Evolutionary conservation across 2,329 filamentous ascomycete genomes (phyloP), one percentile per base, ranked within the genome.

Genomic region (Fonsecaea pugnacius): DNA sequence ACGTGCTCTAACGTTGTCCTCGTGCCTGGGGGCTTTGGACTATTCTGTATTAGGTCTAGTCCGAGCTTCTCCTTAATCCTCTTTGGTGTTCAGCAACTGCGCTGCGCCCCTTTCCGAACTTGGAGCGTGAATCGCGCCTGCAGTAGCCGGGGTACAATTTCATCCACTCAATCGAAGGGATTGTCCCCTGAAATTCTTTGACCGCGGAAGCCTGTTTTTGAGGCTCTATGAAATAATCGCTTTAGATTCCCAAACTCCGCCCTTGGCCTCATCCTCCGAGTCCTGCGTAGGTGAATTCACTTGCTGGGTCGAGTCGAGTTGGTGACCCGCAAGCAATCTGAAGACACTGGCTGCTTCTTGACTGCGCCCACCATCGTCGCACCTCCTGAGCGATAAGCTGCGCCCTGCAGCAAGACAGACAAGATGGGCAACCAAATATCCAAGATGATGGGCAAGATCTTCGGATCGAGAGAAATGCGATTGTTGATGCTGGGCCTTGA

Each of bases 381-480:
- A 24, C 9, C 43, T 10, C 14, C 46, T 50, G 18, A 36, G 33
- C 46, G 32, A 59, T 35, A 33, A 24, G 56, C 58, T 50, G 57
- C 48, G 35, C 16, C 21, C 38, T 51, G 60, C 57, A 52, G 60
- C 38, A 35, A 53, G 14, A 18, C 21, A 6, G 8, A 36, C 73
- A 89, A 78, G 72, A 98, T 98, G 94, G 94, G 94, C 82, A 91
- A 90, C 75, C 90, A 91, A 80, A 85, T 97, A 78, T 96, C 92
- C 74, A 96, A 96, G 83, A 89, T 97, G 82, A 93, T 97, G 89
- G 91, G 91, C 81, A 96, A 96, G 88, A 91, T 98, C 84, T 98
- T 96, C 84, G 94, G 94, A 81, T 96, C 94, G 72, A 96, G 96
- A 85, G 94, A 98, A 83, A 97, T 98, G 92, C 91, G 94, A 75